Conservation (phyloP, 768 basidiomycete species). For the Russula vinacea region DNA sequence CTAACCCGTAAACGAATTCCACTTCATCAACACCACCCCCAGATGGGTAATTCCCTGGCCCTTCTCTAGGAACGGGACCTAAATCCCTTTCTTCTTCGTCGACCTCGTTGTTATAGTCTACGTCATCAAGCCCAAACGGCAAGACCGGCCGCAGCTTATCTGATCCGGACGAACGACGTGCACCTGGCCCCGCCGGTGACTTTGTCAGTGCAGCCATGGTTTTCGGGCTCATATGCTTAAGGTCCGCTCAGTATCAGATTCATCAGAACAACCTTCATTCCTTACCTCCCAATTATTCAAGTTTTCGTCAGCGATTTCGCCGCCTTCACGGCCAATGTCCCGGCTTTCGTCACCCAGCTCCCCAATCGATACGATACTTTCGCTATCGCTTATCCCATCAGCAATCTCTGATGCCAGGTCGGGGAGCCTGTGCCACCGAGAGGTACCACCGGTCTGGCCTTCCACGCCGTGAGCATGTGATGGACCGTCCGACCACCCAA, state of each 20-base stretch:
- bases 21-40: constrained; percentile 88
- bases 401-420: constrained; percentile 75
- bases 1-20: constrained; percentile 83
- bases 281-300: constrained; percentile 95
- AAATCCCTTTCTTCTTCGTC: constrained; percentile 67
- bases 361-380: constrained; percentile 87
- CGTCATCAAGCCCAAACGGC: constrained; percentile 73
- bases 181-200: constrained; percentile 68
- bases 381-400: constrained; percentile 90
- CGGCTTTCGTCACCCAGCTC: constrained; percentile 80
- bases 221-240: constrained; percentile 91
- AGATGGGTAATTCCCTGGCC: constrained; percentile 66
- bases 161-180: constrained; percentile 74
- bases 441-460: constrained; percentile 41
- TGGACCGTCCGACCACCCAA: constrained; percentile 68
- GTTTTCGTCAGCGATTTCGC: constrained; percentile 70
- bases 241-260: constrained; percentile 1
- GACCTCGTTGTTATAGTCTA: constrained; percentile 59
- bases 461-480: constrained; percentile 37
- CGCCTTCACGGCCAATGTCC: constrained; percentile 57
- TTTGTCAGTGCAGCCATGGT: constrained; percentile 92
- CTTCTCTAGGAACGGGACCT: constrained; percentile 74
- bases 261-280: constrained; percentile 6
- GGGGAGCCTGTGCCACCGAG: constrained; percentile 83
- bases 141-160: constrained; percentile 76